Conservation (phyloP, 139 green algal genomes). For the Asterochloris erici region DNA sequence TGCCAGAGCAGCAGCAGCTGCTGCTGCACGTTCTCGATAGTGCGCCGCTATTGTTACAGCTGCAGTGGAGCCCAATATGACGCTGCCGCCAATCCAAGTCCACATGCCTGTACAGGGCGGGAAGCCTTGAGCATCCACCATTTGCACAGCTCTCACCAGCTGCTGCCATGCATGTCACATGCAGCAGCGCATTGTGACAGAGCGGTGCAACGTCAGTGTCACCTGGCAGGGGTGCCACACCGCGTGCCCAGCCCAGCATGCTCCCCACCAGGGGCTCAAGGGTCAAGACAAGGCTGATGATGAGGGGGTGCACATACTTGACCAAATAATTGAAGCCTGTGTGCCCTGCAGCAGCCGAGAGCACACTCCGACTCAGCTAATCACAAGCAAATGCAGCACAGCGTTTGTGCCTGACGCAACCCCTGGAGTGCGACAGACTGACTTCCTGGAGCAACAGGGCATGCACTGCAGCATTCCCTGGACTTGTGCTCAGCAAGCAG, state of each 20-base stretch:
- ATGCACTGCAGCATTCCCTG: no score
- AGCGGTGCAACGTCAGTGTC: no score
- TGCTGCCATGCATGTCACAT: no score
- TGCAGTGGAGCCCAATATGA: slow-evolving; percentile 50
- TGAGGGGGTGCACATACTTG: slow-evolving; percentile 52
- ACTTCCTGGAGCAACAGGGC: no score
- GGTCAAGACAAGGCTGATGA: slow-evolving; percentile 67
- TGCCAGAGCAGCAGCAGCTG: not conserved
- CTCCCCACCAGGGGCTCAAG: slow-evolving; percentile 76
- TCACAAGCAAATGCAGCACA: no score
- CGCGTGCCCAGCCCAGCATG: slow-evolving; percentile 62
- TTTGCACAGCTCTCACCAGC: no score
- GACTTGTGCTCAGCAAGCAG: no score
- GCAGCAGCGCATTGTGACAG: no score
- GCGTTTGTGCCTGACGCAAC: no score
- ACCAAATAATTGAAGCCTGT: slow-evolving; percentile 64
- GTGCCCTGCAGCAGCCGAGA: slow-evolving; percentile 34
- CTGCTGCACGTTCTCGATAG: slow-evolving; percentile 6
- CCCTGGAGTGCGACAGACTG: no score
- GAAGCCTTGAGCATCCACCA: no score
- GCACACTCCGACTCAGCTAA: no score
- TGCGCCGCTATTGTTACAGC: slow-evolving; percentile 33
- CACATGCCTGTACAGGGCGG: not conserved
- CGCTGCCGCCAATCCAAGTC: slow-evolving; percentile 52
- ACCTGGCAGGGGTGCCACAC: slow-evolving; percentile 40